Evolutionary conservation across 352 stramenopile species (phyloP), one percentile per base, ranked within the genome.

Genomic region (Blastocystis hominis): DNA sequence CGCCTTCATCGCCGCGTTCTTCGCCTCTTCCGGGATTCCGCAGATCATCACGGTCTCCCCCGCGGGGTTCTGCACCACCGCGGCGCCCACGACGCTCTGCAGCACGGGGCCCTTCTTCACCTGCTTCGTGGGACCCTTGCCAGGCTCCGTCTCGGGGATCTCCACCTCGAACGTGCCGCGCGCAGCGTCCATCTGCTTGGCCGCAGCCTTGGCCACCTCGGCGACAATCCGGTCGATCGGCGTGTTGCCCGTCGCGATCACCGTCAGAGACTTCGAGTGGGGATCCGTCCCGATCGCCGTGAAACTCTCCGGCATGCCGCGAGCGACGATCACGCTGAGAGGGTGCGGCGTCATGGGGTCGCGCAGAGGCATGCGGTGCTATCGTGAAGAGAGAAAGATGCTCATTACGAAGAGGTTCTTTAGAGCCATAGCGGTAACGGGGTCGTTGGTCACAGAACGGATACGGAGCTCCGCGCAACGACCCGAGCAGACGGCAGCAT

Each of bases 261-360:
- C 68, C 10, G 68, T 78, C 47, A 78, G 47, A 30, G 68, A 30
- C 24, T 78, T 78, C 24, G 24, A 55, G 46, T 78, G 68, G 7
- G 68, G 38, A 38, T 78, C 68, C 46, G 47, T 78, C 5, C 68
- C 68, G 17, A 61, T 24, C 9, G 47, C n/a, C 5, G 38, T 55
- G 24, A 55, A 78, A 38, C 68, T 78, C 46, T 78, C 68, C 68
- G 17, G 7, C 46, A 61, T 78, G 17, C 68, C 68, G 24, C 68
- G 68, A 55, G 68, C 68, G 36, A 78, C 68, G 46, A 78, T 78
- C 68, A 78, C 68, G 42, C 68, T 78, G 17, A 78, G 47, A 36
- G 68, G 68, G 34, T 78, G 68, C 20, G 68, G 68, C n/a, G 68
- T 78, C 68, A 78, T 78, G 13, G 68, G 42, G 42, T 78, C 68